These are phyloP conservation scores for Flaveria floridana DNA, from an alignment of 140 eudicot genomes.

Conservation along the genomic window DNA sequence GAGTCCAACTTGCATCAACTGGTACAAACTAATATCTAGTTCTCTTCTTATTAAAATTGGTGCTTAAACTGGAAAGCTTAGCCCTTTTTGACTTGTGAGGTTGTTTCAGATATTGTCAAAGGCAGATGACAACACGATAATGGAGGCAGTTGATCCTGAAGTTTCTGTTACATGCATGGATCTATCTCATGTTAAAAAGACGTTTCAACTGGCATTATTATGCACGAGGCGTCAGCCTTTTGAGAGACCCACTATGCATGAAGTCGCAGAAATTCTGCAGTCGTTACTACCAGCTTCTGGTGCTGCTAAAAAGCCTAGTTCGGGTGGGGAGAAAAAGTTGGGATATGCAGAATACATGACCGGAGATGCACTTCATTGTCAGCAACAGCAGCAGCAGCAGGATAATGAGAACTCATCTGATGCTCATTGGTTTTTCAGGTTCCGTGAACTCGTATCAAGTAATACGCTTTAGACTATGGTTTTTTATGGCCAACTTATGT, in stretches of 20 bases:
- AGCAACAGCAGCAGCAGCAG: slow-evolving; percentile 30
- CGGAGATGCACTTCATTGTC: slow-evolving; percentile 35
- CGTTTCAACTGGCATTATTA: slow-evolving; percentile 74
- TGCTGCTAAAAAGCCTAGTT: slow-evolving; percentile 22
- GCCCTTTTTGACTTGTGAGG: no score
- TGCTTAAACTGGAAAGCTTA: neutral
- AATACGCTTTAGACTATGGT: slow-evolving; percentile 39
- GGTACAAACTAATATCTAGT: slow-evolving; percentile 39
- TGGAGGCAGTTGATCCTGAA: slow-evolving; percentile 90
- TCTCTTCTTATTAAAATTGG: neutral
- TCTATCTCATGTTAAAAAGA: slow-evolving; percentile 51
- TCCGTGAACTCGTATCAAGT: slow-evolving; percentile 69
- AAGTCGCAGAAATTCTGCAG: slow-evolving; percentile 61
- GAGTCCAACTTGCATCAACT: slow-evolving; percentile 82
- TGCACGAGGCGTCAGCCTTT: slow-evolving; percentile 72
- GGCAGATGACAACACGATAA: slow-evolving; percentile 72
- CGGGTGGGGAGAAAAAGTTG: slow-evolving; percentile 31
- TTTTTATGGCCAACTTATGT: slow-evolving; percentile 3
- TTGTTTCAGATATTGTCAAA: slow-evolving; percentile 57
- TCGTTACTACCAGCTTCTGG: slow-evolving; percentile 59
- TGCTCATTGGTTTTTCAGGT: slow-evolving; percentile 72
- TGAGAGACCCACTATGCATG: slow-evolving; percentile 91
- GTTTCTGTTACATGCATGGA: slow-evolving; percentile 76
- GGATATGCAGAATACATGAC: slow-evolving; percentile 50
- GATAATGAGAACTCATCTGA: slow-evolving; percentile 56